These are phyloP conservation scores for Globomyces pollinis-pini DNA, from an alignment of 192 early-diverging fungal species.

Conservation along the genomic window DNA sequence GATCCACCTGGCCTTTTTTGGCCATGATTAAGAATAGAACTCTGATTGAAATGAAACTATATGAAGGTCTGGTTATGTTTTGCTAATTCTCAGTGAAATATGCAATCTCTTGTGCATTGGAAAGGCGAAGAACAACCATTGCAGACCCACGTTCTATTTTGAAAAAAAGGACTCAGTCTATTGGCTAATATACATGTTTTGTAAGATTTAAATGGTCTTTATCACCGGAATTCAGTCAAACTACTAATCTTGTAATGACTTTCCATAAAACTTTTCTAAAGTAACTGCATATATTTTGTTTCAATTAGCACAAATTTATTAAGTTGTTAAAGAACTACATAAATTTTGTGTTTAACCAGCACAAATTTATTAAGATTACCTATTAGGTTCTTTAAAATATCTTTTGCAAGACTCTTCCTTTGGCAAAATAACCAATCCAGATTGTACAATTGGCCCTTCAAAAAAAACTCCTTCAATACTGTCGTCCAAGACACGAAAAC, in stretches of 20 bases:
- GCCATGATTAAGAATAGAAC: constrained; percentile 60
- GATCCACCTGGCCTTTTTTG: constrained; percentile 68
- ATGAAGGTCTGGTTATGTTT: constrained; percentile 16
- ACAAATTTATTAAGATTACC: no score
- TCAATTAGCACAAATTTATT: no score
- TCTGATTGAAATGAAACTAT: constrained; percentile 62
- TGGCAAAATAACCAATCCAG: constrained; percentile 1
- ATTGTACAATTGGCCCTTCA: not conserved
- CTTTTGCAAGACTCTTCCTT: constrained; percentile 7
- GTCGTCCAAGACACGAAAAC: no score
- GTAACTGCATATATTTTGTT: no score
- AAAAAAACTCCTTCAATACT: not conserved
- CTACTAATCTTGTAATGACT: no score
- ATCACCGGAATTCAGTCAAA: no score
- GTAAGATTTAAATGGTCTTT: no score
- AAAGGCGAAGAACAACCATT: not conserved
- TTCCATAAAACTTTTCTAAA: no score
- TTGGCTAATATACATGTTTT: constrained; percentile 1
- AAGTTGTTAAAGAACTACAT: no score
- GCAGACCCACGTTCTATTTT: not conserved
- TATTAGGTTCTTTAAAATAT: constrained; percentile 9
- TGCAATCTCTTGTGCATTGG: not conserved
- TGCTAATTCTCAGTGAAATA: not conserved
- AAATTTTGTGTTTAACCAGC: no score
- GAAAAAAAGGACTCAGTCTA: constrained; percentile 1